Evolutionary conservation across 441 rosid species (phyloP), one percentile per base, ranked within the genome.

Genomic region (Melastoma candidum): DNA sequence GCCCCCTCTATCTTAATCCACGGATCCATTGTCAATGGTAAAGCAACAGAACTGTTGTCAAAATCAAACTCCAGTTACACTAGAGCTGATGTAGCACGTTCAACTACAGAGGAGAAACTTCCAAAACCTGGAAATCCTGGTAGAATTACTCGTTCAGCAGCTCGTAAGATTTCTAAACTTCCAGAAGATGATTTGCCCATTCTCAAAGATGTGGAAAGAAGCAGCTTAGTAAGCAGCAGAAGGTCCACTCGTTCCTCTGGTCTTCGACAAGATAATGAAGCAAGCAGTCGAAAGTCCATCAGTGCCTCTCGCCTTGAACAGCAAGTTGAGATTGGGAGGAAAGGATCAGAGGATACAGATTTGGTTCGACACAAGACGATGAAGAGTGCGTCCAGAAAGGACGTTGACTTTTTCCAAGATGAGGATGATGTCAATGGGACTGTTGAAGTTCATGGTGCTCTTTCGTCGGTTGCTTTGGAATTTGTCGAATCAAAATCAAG

Each of bases 71-170:
- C 44, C 45, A 52, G 22, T 17, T 43, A 36, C 41, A 12, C 46
- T 52, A 27, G 51, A 22, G 57, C 57, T 44, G 53, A 11, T 17
- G 44, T 46, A 9, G 41, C 12, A 24, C 29, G 17, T 24, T 51
- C 51, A 52, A 29, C 51, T 6, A 11, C 7, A 12, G 57, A 45
- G 12, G 24, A 7, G 48, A 59, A 44, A 46, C 41, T 47, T 2
- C 12, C 12, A 12, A 24, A 25, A 39, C n/a, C 5, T 12, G 24
- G 39, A 52, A 27, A 46, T 51, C 8, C 26, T 44, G 47, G 51
- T 46, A 51, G 64, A 60, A 32, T 46, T 17, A 60, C 58, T 24
- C 64, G 47, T 12, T 60, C 64, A n/a, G 46, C 58, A 12, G 32
- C 44, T 17, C 51, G 13, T 32, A 56, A 56, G 12, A 12, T 41